Evolutionary conservation across 345 rosid species (phyloP), one percentile per base, ranked within the genome.

Genomic region (Anastatica hierochuntica): DNA sequence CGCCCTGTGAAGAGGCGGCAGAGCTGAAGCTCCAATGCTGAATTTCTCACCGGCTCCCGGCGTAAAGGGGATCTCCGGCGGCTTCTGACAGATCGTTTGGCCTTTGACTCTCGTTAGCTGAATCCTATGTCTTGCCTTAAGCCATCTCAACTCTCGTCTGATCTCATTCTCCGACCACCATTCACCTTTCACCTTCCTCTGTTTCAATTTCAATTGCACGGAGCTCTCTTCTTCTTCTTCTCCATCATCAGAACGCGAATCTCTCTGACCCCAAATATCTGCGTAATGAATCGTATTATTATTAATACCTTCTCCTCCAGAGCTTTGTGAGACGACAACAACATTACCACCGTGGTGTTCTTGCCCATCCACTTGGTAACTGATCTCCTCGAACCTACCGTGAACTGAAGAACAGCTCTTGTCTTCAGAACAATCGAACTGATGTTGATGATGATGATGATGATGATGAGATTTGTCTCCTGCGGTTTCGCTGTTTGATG

Each of bases 371-470:
- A 84, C 84, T 68, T 78, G 81, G 72, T 80, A 84, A 2, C 77
- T 84, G 12, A 88, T 76, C 73, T 82, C 95, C 66, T 82, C 97
- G 6, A 92, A 92, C 37, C 96, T 84, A 29, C 94, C 90, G 38
- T 81, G 95, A 40, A 77, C 38, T 1, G 80, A 70, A 27, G 82
- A 62, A 45, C 81, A 71, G 18, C 74, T 75, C 0, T 8, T 53
- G 1, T 73, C 80, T 6, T 69, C 70, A 15, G 81, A 74, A 62
- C 76, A 30, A 26, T 55, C 37, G 0, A 66, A 58, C 36, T 58
- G 65, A 51, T 68, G 76, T 1, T 27, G 31, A n/a, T n/a, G n/a
- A 2, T 29, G 42, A 34, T 50, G 42, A 35, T 79, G 77, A 53
- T 36, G 37, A 3, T 42, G 75, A 72, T 60, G 80, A 80, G 61